Conservation (phyloP, 176 grass and related monocot species). For the Aegilops tauschii region DNA sequence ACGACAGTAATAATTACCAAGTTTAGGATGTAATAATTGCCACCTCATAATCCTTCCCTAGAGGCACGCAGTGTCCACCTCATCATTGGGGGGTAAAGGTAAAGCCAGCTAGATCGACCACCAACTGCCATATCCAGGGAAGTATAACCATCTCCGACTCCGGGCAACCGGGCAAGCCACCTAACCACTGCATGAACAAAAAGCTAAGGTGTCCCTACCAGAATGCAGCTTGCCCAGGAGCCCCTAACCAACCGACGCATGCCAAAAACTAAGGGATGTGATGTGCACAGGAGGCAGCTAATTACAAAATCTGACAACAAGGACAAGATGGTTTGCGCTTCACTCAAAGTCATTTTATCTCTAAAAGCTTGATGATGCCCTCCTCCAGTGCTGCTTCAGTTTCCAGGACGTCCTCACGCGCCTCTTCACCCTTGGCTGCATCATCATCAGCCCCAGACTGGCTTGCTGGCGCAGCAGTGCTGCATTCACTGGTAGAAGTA, state of each 20-base stretch:
- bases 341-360: constrained; percentile 39
- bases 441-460: background rate
- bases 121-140: constrained; percentile 50
- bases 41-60: constrained; percentile 55
- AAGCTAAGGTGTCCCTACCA: constrained; percentile 56
- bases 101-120: constrained; percentile 38
- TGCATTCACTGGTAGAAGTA: background rate
- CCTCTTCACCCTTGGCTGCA: background rate
- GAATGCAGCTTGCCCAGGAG: constrained; percentile 41
- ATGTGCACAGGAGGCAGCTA: constrained; percentile 52
- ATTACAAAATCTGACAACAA: constrained; percentile 45
- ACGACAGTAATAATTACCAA: constrained; percentile 20
- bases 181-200: constrained; percentile 45
- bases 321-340: background rate
- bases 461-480: background rate
- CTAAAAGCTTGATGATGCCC: constrained; percentile 43
- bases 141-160: constrained; percentile 50
- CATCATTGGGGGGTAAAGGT: constrained; percentile 43
- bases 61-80: constrained; percentile 51
- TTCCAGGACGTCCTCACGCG: background rate
- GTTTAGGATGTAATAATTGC: constrained; percentile 34
- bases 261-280: constrained; percentile 55
- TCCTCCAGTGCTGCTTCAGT: constrained; percentile 33
- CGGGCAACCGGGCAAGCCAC: constrained; percentile 32
- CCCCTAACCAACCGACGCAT: constrained; percentile 36